Conservation (phyloP, 1,284 basidiomycete species). For the Afroboletus lepidellus region DNA sequence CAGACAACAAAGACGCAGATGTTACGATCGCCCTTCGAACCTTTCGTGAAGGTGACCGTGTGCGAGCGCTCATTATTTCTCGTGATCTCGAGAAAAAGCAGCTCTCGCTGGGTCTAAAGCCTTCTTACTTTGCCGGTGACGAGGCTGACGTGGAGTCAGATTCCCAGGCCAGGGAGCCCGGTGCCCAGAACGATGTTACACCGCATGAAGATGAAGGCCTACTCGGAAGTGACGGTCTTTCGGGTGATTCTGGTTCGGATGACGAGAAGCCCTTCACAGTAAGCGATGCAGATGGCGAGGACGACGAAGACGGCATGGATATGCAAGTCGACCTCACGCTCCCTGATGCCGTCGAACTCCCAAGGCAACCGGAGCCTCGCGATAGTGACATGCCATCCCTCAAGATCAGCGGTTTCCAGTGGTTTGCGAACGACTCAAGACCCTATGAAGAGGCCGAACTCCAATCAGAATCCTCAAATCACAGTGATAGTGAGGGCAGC, state of each 20-base stretch:
- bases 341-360: conserved; percentile 17
- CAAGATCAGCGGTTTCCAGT: conserved; percentile 67
- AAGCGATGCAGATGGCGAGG: conserved; percentile 26
- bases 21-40: conserved; percentile 74
- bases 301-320: conserved; percentile 38
- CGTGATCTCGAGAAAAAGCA: conserved; percentile 75
- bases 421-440: conserved; percentile 49
- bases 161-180: conserved; percentile 29
- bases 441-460: conserved; percentile 32
- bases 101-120: conserved; percentile 88
- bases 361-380: conserved; percentile 13
- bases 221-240: conserved; percentile 21
- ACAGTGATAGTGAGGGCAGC: conserved; percentile 50
- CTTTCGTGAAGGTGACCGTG: conserved; percentile 85
- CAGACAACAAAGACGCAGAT: conserved; percentile 82
- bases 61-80: conserved; percentile 77
- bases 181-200: conserved; percentile 27
- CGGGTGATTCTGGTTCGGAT: conserved; percentile 16
- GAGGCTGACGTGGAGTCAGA: conserved; percentile 32
- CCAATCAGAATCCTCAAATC: conserved; percentile 42
- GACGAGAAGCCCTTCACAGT: conserved; percentile 27
- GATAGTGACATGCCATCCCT: conserved; percentile 39
- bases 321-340: conserved; percentile 46
- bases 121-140: conserved; percentile 72
- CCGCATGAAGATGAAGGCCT: conserved; percentile 18